Evolutionary conservation across 129 eudicot species (phyloP), one percentile per base, ranked within the genome.

Genomic region (Deinandra increscens): DNA sequence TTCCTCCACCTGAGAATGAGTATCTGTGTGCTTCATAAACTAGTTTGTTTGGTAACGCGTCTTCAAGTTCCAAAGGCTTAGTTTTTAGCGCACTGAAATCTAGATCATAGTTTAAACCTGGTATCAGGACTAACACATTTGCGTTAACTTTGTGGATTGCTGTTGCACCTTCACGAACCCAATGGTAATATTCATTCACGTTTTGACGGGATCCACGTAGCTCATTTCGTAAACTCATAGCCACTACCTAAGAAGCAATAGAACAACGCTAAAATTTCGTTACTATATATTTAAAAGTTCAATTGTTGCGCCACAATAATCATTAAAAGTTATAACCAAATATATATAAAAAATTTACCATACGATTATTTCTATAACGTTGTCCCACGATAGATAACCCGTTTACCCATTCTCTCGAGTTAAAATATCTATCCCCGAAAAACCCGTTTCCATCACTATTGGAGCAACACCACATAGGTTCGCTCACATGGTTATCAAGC

Each of bases 151-250:
- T 38, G 77, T 85, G 85, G 60, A 88, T 77, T 9, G 58, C 60
- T n/a, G n/a, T 72, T 33, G 85, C 89, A 64, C 91, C 96, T 65
- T 50, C 53, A 7, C 73, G 75, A 26, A 86, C 76, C 75, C 84
- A 81, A 1, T 53, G 17, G 18, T 68, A 82, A 89, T 91, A 88
- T 14, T 45, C 75, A 4, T 44, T 6, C 39, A 9, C 69, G 6
- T 88, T 85, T 66, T 88, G 92, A 54, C 67, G 73, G 3, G 81
- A 82, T 0, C 96, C 96, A 11, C 92, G 91, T 13, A 85, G 66
- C 69, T 88, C 96, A 22, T 88, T 88, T 29, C 96, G 74, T 48
- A 85, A 55, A 60, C 96, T 88, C 89, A 88, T 88, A 7, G 81
- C 96, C 26, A 88, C 81, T 1, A 88, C 95, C 90, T 87, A 69